These are phyloP conservation scores for Papiliotrema terrestris DNA, from an alignment of 1,284 basidiomycete species.

Conservation along the genomic window DNA sequence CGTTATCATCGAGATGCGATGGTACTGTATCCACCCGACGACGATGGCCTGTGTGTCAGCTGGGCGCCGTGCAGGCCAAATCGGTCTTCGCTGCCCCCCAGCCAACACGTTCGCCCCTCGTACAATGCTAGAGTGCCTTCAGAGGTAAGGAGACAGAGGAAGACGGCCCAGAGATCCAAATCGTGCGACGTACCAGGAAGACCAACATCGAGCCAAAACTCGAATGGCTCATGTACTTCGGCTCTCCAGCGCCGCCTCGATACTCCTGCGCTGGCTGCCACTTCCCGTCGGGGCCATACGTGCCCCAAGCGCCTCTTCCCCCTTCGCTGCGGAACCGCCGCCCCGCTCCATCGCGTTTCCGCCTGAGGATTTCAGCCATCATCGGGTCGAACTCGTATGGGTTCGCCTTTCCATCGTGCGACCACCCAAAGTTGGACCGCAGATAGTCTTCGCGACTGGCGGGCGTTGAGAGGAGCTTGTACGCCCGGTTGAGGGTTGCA, in stretches of 20 bases:
- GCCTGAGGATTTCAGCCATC: slow-evolving; percentile 27
- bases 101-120: too few relatives aligned
- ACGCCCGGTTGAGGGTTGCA: slow-evolving; percentile 40
- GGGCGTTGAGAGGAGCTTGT: slow-evolving; percentile 40
- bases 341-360: slow-evolving; percentile 27
- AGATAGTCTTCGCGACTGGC: slow-evolving; percentile 33
- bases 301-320: slow-evolving; percentile 28
- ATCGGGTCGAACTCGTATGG: slow-evolving; percentile 12
- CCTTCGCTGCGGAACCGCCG: slow-evolving; percentile 29
- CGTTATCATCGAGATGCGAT: slow-evolving; percentile 21
- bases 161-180: not conserved
- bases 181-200: not conserved
- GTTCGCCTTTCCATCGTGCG: slow-evolving; percentile 1
- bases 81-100: too few relatives aligned
- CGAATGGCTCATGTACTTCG: slow-evolving; percentile 1
- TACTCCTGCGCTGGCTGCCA: slow-evolving; percentile 7
- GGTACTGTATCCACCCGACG: slow-evolving; percentile 28
- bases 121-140: too few relatives aligned
- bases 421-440: slow-evolving; percentile 44
- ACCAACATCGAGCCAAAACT: not conserved
- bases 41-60: slow-evolving; percentile 19
- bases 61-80: not conserved
- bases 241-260: not conserved
- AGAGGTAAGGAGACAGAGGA: not conserved
- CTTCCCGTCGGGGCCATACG: slow-evolving; percentile 21